phyloP scores from a whole-genome alignment of 495 filamentous ascomycete genomes.

The Antarctomyces pellizariae region DNA sequence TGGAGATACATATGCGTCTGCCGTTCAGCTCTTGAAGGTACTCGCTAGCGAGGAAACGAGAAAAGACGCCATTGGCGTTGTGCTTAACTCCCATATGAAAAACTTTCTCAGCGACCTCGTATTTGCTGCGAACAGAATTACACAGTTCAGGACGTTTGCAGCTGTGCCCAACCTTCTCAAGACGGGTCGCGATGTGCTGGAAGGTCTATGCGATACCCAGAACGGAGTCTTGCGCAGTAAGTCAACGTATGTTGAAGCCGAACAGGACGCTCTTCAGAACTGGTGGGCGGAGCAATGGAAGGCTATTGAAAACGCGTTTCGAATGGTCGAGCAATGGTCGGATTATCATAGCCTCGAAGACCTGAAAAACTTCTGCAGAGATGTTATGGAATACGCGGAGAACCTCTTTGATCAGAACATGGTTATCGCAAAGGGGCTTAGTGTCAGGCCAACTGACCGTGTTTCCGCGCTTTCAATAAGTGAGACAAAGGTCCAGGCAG shows the following conservation, averaged over 20 bases:
- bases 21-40: slow-evolving; percentile 57
- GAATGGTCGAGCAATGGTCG: slow-evolving; percentile 60
- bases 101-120: slow-evolving; percentile 4
- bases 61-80: slow-evolving; percentile 42
- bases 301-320: slow-evolving; percentile 55
- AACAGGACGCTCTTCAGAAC: slow-evolving; percentile 35
- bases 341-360: slow-evolving; percentile 36
- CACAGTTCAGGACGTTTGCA: slow-evolving; percentile 33
- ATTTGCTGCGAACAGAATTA: slow-evolving; percentile 18
- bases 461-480: slow-evolving; percentile 19
- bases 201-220: slow-evolving; percentile 60
- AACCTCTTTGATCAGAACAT: slow-evolving; percentile 61
- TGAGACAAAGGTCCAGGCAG: slow-evolving; percentile 17
- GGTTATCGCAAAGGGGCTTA: slow-evolving; percentile 48
- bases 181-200: slow-evolving; percentile 49
- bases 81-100: slow-evolving; percentile 25
- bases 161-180: slow-evolving; percentile 49
- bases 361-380: slow-evolving; percentile 81
- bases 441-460: too few species aligned
- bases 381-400: slow-evolving; percentile 83
- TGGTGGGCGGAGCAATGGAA: slow-evolving; percentile 77
- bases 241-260: slow-evolving; percentile 28
- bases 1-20: slow-evolving; percentile 42
- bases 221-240: slow-evolving; percentile 55
- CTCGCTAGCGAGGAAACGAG: slow-evolving; percentile 46